phyloP scores from a whole-genome alignment of 192 early-diverging fungal species.

The Umbelopsis sp. region DNA sequence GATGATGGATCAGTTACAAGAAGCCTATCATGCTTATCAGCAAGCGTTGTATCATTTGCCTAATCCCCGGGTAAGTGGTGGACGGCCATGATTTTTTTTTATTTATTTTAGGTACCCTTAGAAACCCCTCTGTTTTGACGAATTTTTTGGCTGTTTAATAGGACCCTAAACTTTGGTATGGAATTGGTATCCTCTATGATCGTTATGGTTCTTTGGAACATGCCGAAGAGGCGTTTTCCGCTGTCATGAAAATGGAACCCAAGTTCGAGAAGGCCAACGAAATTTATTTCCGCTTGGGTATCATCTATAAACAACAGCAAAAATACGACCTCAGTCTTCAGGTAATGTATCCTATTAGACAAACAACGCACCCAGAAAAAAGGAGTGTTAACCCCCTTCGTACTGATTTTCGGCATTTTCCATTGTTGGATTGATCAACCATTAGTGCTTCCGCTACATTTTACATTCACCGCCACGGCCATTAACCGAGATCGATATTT shows the following conservation, averaged over 20 bases:
- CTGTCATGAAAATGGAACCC: conserved; percentile 93
- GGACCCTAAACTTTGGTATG: conserved; percentile 99
- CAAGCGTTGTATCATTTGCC: conserved; percentile 91
- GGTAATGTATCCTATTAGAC: no score
- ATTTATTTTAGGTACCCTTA: no score
- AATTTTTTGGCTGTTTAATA: conserved; percentile 32
- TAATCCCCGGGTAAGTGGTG: conserved; percentile 75
- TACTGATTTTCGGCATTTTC: no score
- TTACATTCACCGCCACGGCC: conserved; percentile 84
- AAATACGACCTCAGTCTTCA: conserved; percentile 73
- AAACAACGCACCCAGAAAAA: no score
- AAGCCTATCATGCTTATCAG: conserved; percentile 95
- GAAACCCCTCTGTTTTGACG: background rate
- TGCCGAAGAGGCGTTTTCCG: conserved; percentile 94
- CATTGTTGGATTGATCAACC: no score
- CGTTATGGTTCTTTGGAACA: conserved; percentile 96
- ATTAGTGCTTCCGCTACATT: conserved; percentile 89
- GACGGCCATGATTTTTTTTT: conserved; percentile 5
- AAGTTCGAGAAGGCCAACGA: conserved; percentile 97
- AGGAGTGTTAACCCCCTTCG: no score
- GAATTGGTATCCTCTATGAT: conserved; percentile 97
- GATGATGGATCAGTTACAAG: conserved; percentile 93
- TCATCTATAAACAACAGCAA: conserved; percentile 94
- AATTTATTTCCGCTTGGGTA: conserved; percentile 96
- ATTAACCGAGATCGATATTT: conserved; percentile 92